Conservation (phyloP, 495 filamentous ascomycete genomes). For the Aspergillus coremiiformis region DNA sequence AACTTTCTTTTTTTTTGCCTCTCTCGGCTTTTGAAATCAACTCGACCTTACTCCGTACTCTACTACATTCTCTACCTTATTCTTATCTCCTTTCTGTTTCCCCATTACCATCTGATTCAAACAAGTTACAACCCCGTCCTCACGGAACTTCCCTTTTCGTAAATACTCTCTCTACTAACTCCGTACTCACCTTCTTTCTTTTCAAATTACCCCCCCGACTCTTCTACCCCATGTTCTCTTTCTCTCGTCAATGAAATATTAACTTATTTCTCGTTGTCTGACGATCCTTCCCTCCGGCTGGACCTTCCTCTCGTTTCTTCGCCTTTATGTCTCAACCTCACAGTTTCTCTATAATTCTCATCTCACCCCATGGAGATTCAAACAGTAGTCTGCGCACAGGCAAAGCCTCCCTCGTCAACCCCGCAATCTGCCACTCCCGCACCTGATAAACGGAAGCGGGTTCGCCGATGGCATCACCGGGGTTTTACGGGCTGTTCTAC, state of each 20-base stretch:
- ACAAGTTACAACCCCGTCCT: too few relatives aligned
- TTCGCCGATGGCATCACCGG: slow-evolving; percentile 37
- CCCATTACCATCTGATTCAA: background rate
- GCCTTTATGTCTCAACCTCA: slow-evolving; percentile 23
- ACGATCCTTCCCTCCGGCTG: slow-evolving; percentile 1
- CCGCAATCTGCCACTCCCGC: slow-evolving; percentile 11
- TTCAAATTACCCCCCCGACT: background rate
- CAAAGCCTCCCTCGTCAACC: slow-evolving; percentile 13
- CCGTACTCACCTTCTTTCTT: background rate
- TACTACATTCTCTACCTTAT: too few relatives aligned
- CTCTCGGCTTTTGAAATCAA: background rate
- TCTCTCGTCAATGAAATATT: too few relatives aligned
- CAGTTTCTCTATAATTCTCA: slow-evolving; percentile 7
- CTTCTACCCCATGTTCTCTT: background rate
- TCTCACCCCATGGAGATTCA: slow-evolving; percentile 26
- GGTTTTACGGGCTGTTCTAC: slow-evolving; percentile 39
- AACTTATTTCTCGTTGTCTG: background rate
- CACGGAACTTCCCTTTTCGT: background rate
- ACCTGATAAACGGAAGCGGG: slow-evolving; percentile 33
- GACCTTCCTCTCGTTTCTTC: background rate
- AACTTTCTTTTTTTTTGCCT: background rate
- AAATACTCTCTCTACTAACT: too few relatives aligned
- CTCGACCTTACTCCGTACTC: too few relatives aligned
- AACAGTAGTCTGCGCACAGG: slow-evolving; percentile 21
- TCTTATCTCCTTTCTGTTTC: background rate